Percentiles rank a stretch among this genome's conserved stretches.
Conservation (phyloP, 2,329 filamentous ascomycete species). For the Cryphonectria nitschkei region DNA sequence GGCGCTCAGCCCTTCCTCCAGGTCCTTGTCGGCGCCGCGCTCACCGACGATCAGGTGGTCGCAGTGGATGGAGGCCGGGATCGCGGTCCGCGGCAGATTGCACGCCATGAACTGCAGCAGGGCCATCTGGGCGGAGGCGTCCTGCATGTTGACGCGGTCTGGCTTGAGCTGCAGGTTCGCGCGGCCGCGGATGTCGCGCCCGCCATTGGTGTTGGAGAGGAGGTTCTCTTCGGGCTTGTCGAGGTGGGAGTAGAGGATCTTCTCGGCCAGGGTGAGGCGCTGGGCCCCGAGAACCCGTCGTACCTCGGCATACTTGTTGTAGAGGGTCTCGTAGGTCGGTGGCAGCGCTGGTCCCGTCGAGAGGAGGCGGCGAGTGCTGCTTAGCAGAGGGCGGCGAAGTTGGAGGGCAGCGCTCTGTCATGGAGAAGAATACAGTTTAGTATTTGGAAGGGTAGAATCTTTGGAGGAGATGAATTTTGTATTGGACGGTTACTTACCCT, state of each 20-base stretch:
- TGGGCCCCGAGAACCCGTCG: slow-evolving; percentile 68
- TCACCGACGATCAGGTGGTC: slow-evolving; percentile 98
- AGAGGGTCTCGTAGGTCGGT: slow-evolving; percentile 81
- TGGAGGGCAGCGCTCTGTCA: slow-evolving; percentile 41
- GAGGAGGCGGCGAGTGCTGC: slow-evolving; percentile 35
- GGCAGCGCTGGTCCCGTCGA: slow-evolving; percentile 50
- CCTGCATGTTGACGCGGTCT: slow-evolving; percentile 98
- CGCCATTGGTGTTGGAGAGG: slow-evolving; percentile 80
- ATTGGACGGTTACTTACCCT: slow-evolving; percentile 41
- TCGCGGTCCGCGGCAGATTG: slow-evolving; percentile 83
- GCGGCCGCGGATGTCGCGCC: slow-evolving; percentile 78
- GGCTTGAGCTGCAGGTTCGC: slow-evolving; percentile 97
- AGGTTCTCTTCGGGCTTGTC: slow-evolving; percentile 88
- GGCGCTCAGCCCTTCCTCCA: slow-evolving; percentile 81
- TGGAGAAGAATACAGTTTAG: not conserved
- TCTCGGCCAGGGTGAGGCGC: slow-evolving; percentile 87
- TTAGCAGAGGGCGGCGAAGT: slow-evolving; percentile 37
- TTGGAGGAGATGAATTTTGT: not conserved
- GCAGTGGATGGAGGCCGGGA: slow-evolving; percentile 97
- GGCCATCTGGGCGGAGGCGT: slow-evolving; percentile 98
- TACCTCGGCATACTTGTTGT: slow-evolving; percentile 77
- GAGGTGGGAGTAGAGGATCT: slow-evolving; percentile 96
- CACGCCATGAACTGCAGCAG: slow-evolving; percentile 98
- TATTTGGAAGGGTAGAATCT: slow-evolving; percentile 13
- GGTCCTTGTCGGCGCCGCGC: slow-evolving; percentile 83